Evolutionary conservation across 441 rosid genomes (phyloP).

Genomic region (Populus hybrid): DNA sequence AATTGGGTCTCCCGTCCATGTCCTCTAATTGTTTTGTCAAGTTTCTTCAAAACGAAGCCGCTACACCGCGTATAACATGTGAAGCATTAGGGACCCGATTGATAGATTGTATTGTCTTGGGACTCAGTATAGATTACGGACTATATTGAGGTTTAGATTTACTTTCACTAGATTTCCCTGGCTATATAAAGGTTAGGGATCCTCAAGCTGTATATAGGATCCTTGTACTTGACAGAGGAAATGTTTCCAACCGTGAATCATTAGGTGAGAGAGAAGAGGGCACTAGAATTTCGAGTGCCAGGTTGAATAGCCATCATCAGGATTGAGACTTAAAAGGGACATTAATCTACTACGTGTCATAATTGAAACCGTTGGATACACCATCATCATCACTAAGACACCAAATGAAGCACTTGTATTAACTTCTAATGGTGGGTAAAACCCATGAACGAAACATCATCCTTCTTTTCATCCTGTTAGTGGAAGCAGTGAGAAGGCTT

Average conservation of each 20-base stretch:
- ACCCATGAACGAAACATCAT: not conserved
- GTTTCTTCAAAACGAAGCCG: too few species aligned
- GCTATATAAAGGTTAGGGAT: not conserved
- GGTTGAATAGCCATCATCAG: not conserved
- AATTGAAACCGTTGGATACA: not conserved
- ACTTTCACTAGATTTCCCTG: not conserved
- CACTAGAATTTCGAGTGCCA: not conserved
- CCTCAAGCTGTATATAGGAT: too few species aligned
- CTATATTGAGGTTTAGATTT: not conserved
- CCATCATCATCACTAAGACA: not conserved
- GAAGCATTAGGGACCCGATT: too few species aligned
- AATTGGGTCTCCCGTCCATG: too few species aligned
- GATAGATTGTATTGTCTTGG: not conserved
- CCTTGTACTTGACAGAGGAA: not conserved
- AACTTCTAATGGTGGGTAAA: not conserved
- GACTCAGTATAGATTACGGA: not conserved
- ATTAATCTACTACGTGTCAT: not conserved
- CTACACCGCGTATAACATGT: too few species aligned
- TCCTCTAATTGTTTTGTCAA: too few species aligned
- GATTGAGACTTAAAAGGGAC: not conserved
- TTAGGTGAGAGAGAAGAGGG: not conserved
- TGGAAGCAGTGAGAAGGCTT: not conserved
- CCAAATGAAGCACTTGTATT: not conserved
- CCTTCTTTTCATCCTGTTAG: not conserved
- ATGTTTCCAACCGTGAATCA: not conserved